phyloP scores from a whole-genome alignment of 495 filamentous ascomycete genomes.

The Trichoderma virens region DNA sequence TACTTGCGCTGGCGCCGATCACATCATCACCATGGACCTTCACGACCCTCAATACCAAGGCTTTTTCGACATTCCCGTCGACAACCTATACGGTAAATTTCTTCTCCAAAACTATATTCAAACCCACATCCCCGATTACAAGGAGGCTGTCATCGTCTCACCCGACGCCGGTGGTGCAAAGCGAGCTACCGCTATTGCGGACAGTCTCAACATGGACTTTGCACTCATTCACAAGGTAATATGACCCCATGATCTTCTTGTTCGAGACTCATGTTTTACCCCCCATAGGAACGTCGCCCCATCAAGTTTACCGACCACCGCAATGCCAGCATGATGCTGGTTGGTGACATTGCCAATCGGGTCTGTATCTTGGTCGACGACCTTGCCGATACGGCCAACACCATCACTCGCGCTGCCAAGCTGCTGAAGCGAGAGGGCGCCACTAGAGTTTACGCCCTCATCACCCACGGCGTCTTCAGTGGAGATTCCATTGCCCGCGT shows the following conservation, averaged over 20 bases:
- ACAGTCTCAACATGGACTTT: conserved; percentile 85
- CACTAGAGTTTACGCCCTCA: conserved; percentile 73
- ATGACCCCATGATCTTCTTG: conserved; percentile 20
- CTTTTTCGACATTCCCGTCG: conserved; percentile 97
- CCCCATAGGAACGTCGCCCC: conserved; percentile 80
- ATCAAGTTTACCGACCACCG: conserved; percentile 88
- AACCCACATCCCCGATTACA: conserved; percentile 76
- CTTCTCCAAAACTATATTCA: conserved; percentile 86
- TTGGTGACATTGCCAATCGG: conserved; percentile 75
- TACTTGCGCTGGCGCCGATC: conserved; percentile 92
- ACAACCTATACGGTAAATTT: conserved; percentile 87
- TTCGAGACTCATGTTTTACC: conserved; percentile 28
- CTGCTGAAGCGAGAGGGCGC: conserved; percentile 91
- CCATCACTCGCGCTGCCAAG: conserved; percentile 94
- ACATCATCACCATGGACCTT: conserved; percentile 93
- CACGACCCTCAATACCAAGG: conserved; percentile 98
- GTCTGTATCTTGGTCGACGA: conserved; percentile 90
- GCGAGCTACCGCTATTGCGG: conserved; percentile 92
- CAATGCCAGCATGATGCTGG: conserved; percentile 98
- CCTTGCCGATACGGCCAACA: conserved; percentile 91
- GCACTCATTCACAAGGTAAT: conserved; percentile 95
- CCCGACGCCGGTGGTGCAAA: conserved; percentile 97
- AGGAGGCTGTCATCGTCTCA: conserved; percentile 85
- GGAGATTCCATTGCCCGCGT: conserved; percentile 93
- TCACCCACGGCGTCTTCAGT: conserved; percentile 90